Base-by-base conservation (phyloP, 2,329 filamentous ascomycete genomes). In the Arachnomyces sp. region DNA sequence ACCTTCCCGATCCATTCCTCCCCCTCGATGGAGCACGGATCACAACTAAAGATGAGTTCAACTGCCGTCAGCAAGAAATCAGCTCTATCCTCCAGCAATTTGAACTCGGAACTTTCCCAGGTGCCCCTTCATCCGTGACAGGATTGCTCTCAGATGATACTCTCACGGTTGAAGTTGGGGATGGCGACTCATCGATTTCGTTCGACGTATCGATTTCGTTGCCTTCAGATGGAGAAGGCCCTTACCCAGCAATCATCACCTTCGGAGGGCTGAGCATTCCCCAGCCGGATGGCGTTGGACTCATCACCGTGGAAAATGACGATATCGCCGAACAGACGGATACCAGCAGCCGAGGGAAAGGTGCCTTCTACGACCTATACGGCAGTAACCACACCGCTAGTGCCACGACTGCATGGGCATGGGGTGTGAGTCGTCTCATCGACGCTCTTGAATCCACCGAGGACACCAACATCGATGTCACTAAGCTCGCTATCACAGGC, bases 401-500 rank as follows among this genome's bases (percentile, higher is more conserved):
- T 38, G 76, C 77, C 5, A 59, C 77, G 46, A 78, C 72, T 4
- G 75, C 78, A 17, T 81, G 78, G 78, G 73, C 76, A 7, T 81
- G 77, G 76, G 77, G 73, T 41, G 74, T 79, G 2, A 71, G 72
- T 50, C 73, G 75, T 38, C 67, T 80, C 47, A 71, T 81, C 36
- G 77, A 81, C 53, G 74, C 68, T 12, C 65, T 81, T 29, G 75
- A 78, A 62, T 56, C 54, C 9, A 68, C 65, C 15, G 63, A 68
- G 1, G 63, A 65, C 30, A 50, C 54, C 9, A 55, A 55, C 8
- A 78, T 81, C 54, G 68, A 76, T 56, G 50, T 66, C 16, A 64
- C 54, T 29, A 63, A 62, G 2, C 57, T 77, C 14, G 77, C 74
- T 35, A 75, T 80, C 2, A 80, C 76, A 11, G 78, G 78, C 4